A percentile compares a stretch with the other conserved stretches of the same genome.
phyloP scores from a whole-genome alignment of 345 rosid species.

The Eucalyptus cladocalyx region DNA sequence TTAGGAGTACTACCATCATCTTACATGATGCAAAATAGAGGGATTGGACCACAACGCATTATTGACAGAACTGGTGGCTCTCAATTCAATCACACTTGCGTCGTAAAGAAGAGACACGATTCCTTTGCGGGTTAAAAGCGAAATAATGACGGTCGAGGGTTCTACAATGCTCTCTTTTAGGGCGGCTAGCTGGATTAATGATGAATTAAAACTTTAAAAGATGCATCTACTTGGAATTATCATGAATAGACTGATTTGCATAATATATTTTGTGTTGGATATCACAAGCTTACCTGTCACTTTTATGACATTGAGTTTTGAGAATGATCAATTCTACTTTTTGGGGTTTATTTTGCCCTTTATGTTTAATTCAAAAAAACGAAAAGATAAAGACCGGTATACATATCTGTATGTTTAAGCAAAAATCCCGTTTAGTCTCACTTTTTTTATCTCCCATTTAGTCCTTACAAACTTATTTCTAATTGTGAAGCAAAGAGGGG shows the following conservation, averaged over 20 bases:
- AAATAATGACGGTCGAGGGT: background rate
- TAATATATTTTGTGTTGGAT: background rate
- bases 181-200: background rate
- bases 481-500: background rate
- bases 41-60: background rate
- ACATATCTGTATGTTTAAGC: background rate
- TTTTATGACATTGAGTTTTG: background rate
- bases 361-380: background rate
- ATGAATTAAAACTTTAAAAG: background rate
- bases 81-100: background rate
- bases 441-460: background rate
- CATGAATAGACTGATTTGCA: background rate
- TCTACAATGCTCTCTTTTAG: background rate
- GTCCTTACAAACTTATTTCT: background rate
- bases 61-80: background rate
- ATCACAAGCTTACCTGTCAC: background rate
- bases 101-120: background rate
- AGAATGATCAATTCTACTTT: background rate
- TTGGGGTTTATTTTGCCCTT: background rate
- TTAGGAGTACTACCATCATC: background rate
- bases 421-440: background rate
- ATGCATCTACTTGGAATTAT: background rate
- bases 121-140: background rate
- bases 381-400: background rate
- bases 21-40: background rate